Percentiles rank a stretch among this genome's conserved stretches.
These are phyloP conservation scores for Nemania sp. DNA, from an alignment of 2,329 filamentous ascomycete genomes.

Conservation along the genomic window DNA sequence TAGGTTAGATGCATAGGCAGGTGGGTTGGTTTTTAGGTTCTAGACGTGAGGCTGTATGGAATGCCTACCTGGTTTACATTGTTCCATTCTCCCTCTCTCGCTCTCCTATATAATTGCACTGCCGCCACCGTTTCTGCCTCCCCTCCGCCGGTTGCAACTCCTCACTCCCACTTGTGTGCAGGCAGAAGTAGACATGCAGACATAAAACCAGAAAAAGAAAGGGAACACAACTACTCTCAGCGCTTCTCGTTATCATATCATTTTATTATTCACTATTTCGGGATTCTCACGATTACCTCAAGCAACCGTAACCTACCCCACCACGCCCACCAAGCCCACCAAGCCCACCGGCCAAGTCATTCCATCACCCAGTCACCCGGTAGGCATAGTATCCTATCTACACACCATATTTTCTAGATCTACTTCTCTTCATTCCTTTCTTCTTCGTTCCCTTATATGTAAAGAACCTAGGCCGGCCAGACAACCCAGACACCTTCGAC, in stretches of 20 bases:
- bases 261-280: too few species aligned
- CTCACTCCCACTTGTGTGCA: not conserved
- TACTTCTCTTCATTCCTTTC: not conserved
- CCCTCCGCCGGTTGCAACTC: not conserved
- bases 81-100: slow-evolving; percentile 1
- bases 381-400: not conserved
- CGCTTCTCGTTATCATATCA: not conserved
- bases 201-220: too few species aligned
- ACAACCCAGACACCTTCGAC: not conserved
- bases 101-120: not conserved
- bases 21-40: not conserved
- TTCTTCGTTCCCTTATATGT: not conserved
- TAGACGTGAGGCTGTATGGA: slow-evolving; percentile 17
- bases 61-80: too few species aligned
- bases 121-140: not conserved
- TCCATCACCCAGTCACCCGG: not conserved
- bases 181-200: not conserved
- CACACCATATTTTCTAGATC: not conserved
- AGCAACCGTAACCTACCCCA: not conserved
- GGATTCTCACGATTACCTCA: not conserved
- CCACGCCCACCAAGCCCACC: not conserved
- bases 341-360: not conserved
- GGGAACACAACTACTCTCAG: too few species aligned
- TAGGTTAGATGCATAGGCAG: not conserved
- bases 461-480: not conserved